Evolutionary conservation across 176 grass and related monocot species (phyloP).

Genomic region (Hyparrhenia diplandra): DNA sequence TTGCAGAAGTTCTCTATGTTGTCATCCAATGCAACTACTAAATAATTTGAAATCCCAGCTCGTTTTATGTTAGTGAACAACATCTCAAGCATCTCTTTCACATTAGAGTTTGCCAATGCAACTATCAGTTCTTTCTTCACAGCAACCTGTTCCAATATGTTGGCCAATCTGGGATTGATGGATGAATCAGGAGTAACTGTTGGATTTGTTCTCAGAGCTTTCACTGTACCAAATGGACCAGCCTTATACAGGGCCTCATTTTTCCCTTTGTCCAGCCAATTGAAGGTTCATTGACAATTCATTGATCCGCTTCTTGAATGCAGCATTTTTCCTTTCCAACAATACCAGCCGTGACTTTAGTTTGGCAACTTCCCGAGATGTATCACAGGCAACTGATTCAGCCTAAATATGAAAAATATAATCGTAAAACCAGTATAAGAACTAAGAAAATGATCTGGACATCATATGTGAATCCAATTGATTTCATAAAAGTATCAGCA

Average conservation of each 20-base stretch:
- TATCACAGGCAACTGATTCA: constrained; percentile 60
- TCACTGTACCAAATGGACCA: constrained; percentile 92
- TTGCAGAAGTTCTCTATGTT: constrained; percentile 68
- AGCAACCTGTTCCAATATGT: constrained; percentile 71
- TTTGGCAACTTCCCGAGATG: constrained; percentile 28
- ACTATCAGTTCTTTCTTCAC: constrained; percentile 84
- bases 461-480: not conserved
- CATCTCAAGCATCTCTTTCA: constrained; percentile 71
- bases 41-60: constrained; percentile 84
- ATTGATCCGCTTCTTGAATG: constrained; percentile 67
- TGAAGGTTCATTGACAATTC: constrained; percentile 74
- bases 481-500: not conserved
- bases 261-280: constrained; percentile 57
- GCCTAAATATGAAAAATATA: constrained; percentile 36
- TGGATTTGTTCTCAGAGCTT: constrained; percentile 84
- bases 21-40: constrained; percentile 91
- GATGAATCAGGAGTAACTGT: constrained; percentile 73
- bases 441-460: not conserved
- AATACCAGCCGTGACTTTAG: constrained; percentile 55
- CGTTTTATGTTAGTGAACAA: constrained; percentile 91
- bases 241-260: constrained; percentile 44
- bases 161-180: constrained; percentile 68
- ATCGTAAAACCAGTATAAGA: constrained; percentile 10
- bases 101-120: constrained; percentile 94
- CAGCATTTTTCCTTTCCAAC: constrained; percentile 65